Evolutionary conservation across 2,329 filamentous ascomycete genomes (phyloP), one percentile per base, ranked within the genome.

Genomic region (Kalmusia sp.): DNA sequence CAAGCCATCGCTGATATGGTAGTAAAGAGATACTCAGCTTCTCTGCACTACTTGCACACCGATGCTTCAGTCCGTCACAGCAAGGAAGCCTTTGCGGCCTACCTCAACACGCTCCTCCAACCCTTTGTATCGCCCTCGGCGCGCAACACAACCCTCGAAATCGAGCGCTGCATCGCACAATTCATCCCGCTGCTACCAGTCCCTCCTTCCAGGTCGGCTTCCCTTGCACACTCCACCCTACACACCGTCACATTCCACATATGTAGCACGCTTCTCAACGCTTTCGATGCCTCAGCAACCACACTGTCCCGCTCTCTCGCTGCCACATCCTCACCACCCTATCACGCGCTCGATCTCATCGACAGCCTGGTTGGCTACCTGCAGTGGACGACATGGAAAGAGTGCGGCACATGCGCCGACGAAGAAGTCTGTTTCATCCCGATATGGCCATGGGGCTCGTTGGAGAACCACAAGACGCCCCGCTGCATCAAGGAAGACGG

Each of bases 1-100:
- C 89, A 92, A 65, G 80, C 75, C 0, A 76, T 89, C 1, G 79
- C 82, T 0, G 90, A 93, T 61, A 80, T 89, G 78, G 76, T 92
- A 3, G 78, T 90, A 3, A 69, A 77, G 4, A 81, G 89, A 1
- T 91, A 88, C 62, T 80, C 81, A 3, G 75, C 82, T 27, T 77
- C 85, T 21, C 72, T 92, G 24, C 70, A 73, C 35, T 65, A 71
- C 46, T 58, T 78, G 17, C 52, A 58, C 24, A 54, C 53, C 21
- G 33, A 51, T 24, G 6, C 31, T 39, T 8, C 49, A 44, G 34
- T 71, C 49, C 49, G 70, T 45, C 24, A 35, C 43, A 28, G 53
- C 60, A 59, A 53, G 43, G 31, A 62, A 6, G 52, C 54, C 4
- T 59, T 76, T 22, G 59, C 64, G 15, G 35, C 30, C 2, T 69